Base-by-base conservation (phyloP, 1,139 yeast species). In the Lodderomyces theae region DNA sequence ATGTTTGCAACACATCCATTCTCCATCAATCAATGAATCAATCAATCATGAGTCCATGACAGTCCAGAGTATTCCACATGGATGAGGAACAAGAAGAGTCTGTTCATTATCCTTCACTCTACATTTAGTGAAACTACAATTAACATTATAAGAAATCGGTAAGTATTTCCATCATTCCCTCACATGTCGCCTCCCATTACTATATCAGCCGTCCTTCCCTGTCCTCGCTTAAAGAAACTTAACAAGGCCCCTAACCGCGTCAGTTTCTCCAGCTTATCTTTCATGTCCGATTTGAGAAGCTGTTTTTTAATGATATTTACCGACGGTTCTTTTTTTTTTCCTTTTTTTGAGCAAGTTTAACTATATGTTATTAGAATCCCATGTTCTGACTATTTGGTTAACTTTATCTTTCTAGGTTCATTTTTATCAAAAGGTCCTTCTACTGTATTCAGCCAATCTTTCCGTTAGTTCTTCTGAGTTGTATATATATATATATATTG, bases 61-160 rank as follows among this genome's bases (percentile, higher is more conserved):
- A 42, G 45, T 33, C 45, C 45, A 40, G 45, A 40, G 43, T 40
- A 34, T 25, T 22, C 7, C 7, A 18, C 26, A 29, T 36, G 35
- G 34, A 33, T 39, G 42, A 38, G 22, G 31, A 13, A 16, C 4
- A 28, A 13, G 16, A 11, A 12, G 18, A 28, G 31, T 28, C 31
- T 28, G 31, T 7, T 13, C 18, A 28, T 28, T n/a, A n/a, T 17
- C n/a, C n/a, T 28, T 28, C 8, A 5, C 31, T 28, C 31, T 28
- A 28, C 8, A 28, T 15, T 16, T 28, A 28, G 31, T 15, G 31
- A 28, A 28, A 7, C 18, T n/a, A 13, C 31, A 6, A 28, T 3
- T 8, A 19, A 19, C 22, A 19, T 17, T 15, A n/a, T 15, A 3
- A 5, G 13, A 13, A 16, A 28, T 28, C 11, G 31, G 31, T 28